Base-by-base conservation (phyloP, 108 stramenopile genomes). In the Epithemia pelagica region DNA sequence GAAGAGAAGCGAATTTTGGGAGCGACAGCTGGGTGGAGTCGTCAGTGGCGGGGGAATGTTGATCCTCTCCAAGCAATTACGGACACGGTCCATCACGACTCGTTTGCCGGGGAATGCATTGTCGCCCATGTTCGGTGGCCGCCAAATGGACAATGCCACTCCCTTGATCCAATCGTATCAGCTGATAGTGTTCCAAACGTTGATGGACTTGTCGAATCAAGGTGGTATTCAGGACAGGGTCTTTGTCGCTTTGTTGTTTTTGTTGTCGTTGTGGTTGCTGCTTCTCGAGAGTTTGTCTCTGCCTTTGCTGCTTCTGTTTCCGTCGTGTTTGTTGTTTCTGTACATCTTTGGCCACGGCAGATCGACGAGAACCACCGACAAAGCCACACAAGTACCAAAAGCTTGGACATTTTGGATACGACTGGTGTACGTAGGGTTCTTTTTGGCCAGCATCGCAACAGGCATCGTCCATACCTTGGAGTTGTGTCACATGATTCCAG, bases 151-250 rank as follows among this genome's bases (percentile, higher is more conserved):
- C 56, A 7, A 57, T 7, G 21, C 56, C 56, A 18, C 15, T 19
- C 7, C 56, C 56, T 19, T 21, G 3, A 57, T 7, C 56, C 56
- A 57, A 57, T 5, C 56, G 25, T 7, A 57, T 57, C 22, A 57
- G n/a, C 56, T 7, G 7, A 21, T 57, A 57, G 56, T 57, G 7
- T 57, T 23, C 5, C 56, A 57, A 57, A 18, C 56, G 56, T 57
- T 57, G 25, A 21, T 57, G 56, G 15, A 46, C 5, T 46, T 15
- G 37, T 46, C 37, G n/a, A n/a, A n/a, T n/a, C n/a, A n/a, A n/a
- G n/a, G n/a, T n/a, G n/a, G n/a, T n/a, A n/a, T n/a, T n/a, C n/a
- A n/a, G n/a, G n/a, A n/a, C n/a, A n/a, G n/a, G n/a, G n/a, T n/a
- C n/a, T n/a, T n/a, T n/a, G n/a, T n/a, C n/a, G n/a, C n/a, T n/a